Evolutionary conservation across 208 protist genomes (phyloP).

Genomic region (Leishmania aethiopica): DNA sequence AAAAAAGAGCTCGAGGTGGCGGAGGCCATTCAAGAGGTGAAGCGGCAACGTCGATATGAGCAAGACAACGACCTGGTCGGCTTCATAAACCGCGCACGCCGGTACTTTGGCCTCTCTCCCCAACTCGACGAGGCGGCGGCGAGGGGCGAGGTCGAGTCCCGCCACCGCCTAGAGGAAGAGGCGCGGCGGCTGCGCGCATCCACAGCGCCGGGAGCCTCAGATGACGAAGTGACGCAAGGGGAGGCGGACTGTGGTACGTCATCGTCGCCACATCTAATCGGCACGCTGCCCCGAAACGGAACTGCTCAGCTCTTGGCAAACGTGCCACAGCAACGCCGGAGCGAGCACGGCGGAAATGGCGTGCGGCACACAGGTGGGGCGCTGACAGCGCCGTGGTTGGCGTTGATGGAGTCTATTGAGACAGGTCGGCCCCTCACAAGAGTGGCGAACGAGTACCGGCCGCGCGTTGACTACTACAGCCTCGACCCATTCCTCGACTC

Average conservation of each 20-base stretch:
- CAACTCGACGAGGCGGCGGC: constrained; percentile 62
- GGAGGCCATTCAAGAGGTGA: constrained; percentile 71
- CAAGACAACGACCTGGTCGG: constrained; percentile 64
- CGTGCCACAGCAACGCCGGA: not conserved
- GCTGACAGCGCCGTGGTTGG: constrained; percentile 55
- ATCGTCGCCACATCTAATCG: constrained; percentile 7
- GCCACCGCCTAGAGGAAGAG: constrained; percentile 40
- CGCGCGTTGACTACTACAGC: constrained; percentile 79
- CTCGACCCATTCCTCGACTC: constrained; percentile 82
- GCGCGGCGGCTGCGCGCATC: constrained; percentile 21
- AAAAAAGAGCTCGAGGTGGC: constrained; percentile 71
- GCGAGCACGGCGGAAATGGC: not conserved
- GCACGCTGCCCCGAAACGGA: constrained; percentile 1
- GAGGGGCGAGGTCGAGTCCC: constrained; percentile 35
- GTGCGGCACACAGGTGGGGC: constrained; percentile 1
- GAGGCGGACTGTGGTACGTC: not conserved
- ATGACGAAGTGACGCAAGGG: not conserved
- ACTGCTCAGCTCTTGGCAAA: not conserved
- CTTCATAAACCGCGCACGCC: constrained; percentile 36
- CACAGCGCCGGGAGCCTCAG: not conserved
- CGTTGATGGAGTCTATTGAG: constrained; percentile 65
- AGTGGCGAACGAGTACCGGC: constrained; percentile 77
- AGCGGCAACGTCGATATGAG: constrained; percentile 52
- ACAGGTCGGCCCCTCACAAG: constrained; percentile 64
- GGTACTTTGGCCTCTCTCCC: constrained; percentile 46